phyloP scores from a whole-genome alignment of 2,329 filamentous ascomycete species.

The Ophiostoma angusticollis region DNA sequence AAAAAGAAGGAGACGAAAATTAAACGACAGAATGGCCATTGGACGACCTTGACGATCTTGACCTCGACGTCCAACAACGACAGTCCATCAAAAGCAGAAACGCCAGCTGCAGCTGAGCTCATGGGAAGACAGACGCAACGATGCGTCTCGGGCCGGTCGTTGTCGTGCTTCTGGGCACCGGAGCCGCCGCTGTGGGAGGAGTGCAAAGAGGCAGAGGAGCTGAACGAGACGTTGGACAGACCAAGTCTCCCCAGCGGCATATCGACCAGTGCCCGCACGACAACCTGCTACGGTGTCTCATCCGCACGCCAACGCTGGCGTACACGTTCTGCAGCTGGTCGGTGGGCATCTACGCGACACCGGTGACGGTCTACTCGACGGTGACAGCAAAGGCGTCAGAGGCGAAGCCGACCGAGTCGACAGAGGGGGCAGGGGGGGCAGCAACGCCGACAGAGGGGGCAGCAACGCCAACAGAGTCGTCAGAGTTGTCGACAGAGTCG shows the following conservation, averaged over 20 bases:
- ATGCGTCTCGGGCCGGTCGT: constrained; percentile 8
- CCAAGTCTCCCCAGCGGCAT: too few species aligned
- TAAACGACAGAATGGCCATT: too few species aligned
- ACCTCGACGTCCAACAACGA: too few species aligned
- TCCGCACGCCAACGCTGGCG: constrained; percentile 7
- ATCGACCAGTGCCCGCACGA: constrained; percentile 10
- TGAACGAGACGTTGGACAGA: too few species aligned
- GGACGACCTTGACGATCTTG: too few species aligned
- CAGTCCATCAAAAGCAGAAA: too few species aligned
- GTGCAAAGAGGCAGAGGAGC: too few species aligned
- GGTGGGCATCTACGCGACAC: constrained; percentile 8
- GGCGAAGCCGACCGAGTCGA: too few species aligned
- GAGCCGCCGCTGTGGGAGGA: not conserved
- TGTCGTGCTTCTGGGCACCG: constrained; percentile 2
- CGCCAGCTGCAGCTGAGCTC: not conserved
- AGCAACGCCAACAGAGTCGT: too few species aligned
- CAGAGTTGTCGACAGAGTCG: too few species aligned
- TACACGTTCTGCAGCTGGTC: constrained; percentile 12
- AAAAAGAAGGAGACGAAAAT: not conserved
- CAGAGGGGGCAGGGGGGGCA: too few species aligned
- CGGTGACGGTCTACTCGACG: constrained; percentile 7
- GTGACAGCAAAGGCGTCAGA: constrained; percentile 3
- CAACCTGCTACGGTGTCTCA: constrained; percentile 10
- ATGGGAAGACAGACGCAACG: constrained; percentile 2
- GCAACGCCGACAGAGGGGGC: too few species aligned